A percentile compares a stretch with the other conserved stretches of the same genome.
These are phyloP conservation scores for Gynostemma pentaphyllum DNA, from an alignment of 306 rosid genomes.

Conservation along the genomic window DNA sequence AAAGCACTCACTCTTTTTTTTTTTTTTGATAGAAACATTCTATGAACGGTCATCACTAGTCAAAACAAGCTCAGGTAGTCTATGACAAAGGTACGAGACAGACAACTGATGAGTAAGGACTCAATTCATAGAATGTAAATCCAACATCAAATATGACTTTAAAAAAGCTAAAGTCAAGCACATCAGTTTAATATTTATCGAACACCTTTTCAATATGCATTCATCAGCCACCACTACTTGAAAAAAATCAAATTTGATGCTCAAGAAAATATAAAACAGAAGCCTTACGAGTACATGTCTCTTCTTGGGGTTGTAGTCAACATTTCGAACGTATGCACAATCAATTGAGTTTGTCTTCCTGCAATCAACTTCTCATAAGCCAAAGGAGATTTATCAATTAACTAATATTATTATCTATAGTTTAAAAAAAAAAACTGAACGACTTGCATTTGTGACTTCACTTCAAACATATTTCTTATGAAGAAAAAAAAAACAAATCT, in stretches of 20 bases:
- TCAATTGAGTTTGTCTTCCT: slow-evolving; percentile 75
- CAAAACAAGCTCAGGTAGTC: not conserved
- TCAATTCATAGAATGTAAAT: not conserved
- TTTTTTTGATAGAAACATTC: not conserved
- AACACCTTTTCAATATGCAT: not conserved
- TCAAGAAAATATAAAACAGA: slow-evolving; percentile 6
- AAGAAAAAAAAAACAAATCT: not conserved
- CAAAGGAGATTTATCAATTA: slow-evolving; percentile 4
- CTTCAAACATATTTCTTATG: too few species aligned
- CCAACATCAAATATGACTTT: not conserved
- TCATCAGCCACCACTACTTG: not conserved
- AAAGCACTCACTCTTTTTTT: not conserved
- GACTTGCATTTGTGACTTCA: too few species aligned
- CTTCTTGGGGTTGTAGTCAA: slow-evolving; percentile 66
- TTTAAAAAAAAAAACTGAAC: too few species aligned
- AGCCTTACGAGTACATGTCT: slow-evolving; percentile 68
- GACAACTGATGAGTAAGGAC: not conserved
- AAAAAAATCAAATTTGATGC: not conserved
- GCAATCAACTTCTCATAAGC: slow-evolving; percentile 24
- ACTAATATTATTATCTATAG: too few species aligned
- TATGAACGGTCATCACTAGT: not conserved
- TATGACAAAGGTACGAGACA: not conserved
- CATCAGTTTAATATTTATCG: not conserved
- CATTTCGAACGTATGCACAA: slow-evolving; percentile 67
- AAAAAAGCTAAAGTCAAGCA: not conserved